Conservation (phyloP, 2,329 filamentous ascomycete species). For the Grosmannia clavigera region DNA sequence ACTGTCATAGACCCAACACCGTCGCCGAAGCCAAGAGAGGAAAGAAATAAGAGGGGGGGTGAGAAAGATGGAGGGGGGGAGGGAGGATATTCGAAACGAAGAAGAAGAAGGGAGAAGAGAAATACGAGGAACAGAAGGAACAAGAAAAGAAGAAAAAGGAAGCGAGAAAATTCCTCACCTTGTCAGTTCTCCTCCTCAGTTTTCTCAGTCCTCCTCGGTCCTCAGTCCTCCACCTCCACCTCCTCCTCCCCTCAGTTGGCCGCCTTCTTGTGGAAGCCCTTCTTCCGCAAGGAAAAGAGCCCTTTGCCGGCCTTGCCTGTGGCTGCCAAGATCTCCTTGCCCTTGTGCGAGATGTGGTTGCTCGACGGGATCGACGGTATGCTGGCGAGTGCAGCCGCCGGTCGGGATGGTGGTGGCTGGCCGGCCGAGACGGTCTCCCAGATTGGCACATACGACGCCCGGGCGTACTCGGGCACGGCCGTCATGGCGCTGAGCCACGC, state of each 20-base stretch:
- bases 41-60: background rate
- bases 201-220: too few relatives aligned
- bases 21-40: background rate
- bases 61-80: too few relatives aligned
- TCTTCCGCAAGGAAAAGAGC: conserved; percentile 80
- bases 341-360: conserved; percentile 62
- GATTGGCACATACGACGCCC: conserved; percentile 17
- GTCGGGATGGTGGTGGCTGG: conserved; percentile 25
- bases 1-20: too few relatives aligned
- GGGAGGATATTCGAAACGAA: background rate
- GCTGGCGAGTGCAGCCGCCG: conserved; percentile 21
- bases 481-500: conserved; percentile 40
- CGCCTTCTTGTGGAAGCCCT: conserved; percentile 44
- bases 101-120: background rate
- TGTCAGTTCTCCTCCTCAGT: too few relatives aligned
- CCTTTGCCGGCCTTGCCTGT: conserved; percentile 87
- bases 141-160: background rate
- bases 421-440: conserved; percentile 16
- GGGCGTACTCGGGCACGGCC: conserved; percentile 33
- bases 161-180: background rate
- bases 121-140: background rate
- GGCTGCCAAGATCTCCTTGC: conserved; percentile 78
- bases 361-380: conserved; percentile 41
- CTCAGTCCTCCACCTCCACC: too few relatives aligned
- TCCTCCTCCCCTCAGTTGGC: background rate